Evolutionary conservation across 2,329 filamentous ascomycete genomes (phyloP), one percentile per base, ranked within the genome.

Genomic region (Pseudocercospora ulei): DNA sequence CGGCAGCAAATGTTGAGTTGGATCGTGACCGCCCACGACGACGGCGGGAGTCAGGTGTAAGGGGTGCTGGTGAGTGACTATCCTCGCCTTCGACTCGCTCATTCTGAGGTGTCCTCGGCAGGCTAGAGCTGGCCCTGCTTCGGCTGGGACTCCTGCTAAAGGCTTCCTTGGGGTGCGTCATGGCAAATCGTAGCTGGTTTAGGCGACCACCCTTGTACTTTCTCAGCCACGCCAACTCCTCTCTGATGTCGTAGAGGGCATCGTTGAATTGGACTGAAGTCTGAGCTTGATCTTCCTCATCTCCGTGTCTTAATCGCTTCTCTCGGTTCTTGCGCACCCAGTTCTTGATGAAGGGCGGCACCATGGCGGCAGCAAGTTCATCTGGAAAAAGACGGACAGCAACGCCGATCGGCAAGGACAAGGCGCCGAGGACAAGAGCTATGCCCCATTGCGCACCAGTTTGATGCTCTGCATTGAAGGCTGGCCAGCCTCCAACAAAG

Each of bases 371-470:
- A 28, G 82, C 56, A 9, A 79, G 63, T 30, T 72, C 69, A 57
- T 96, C 87, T 0, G 90, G 90, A 35, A 96, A 72, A 16, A 84
- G 69, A 31, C 90, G 82, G 43, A 96, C 80, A 19, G 83, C 65
- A 14, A 88, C 69, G 42, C 84, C 90, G 38, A 93, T 70, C 0
- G 86, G 84, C 18, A 96, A 76, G 11, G 88, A 94, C n/a, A 92
- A 63, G 49, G 81, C 68, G 19, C 87, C 86, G 23, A 93, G 73
- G 16, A 90, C 69, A 40, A 98, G 72, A 5, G 86, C 93, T 51
- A 90, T 81, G 5, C 70, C 87, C 90, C 88, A 96, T 59, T 94
- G 80, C 7, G 71, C 65, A n/a, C 73, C 73, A 11, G 77, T 78
- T 50, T 95, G 69, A 1, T 68, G 65, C 1, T 70, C 70, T 44